phyloP scores from a whole-genome alignment of 768 basidiomycete genomes.

The Tulasnella sp. region DNA sequence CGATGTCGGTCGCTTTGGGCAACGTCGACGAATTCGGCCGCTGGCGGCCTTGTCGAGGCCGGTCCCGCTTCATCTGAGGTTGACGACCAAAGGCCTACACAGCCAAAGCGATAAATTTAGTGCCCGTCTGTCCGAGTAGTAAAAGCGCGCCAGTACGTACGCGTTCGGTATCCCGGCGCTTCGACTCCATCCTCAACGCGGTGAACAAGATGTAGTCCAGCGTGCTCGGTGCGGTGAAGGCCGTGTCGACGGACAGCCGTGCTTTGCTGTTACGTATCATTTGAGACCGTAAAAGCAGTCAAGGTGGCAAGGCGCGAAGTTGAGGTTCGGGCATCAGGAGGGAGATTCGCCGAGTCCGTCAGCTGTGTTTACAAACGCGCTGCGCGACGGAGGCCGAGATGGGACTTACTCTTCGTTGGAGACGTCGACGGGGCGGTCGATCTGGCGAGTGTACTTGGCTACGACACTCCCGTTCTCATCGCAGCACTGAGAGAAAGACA shows the following conservation, averaged over 20 bases:
- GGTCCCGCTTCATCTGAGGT: neutral
- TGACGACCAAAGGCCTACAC: neutral
- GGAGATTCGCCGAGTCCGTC: neutral
- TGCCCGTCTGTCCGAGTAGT: too few species aligned
- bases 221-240: neutral
- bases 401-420: neutral
- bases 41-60: neutral
- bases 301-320: too few species aligned
- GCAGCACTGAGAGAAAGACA: neutral
- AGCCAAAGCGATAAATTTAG: too few species aligned
- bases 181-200: neutral
- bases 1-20: neutral
- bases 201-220: neutral
- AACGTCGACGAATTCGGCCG: neutral
- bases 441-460: neutral
- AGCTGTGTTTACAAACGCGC: neutral
- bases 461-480: neutral
- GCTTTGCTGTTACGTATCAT: slow-evolving; percentile 4
- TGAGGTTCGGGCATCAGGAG: neutral
- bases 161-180: neutral
- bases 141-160: neutral
- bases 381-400: neutral
- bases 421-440: neutral
- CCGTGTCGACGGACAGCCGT: neutral
- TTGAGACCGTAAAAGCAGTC: too few species aligned